Evolutionary conservation across 495 filamentous ascomycete genomes (phyloP).

Genomic region (Tuber umbilicatum): DNA sequence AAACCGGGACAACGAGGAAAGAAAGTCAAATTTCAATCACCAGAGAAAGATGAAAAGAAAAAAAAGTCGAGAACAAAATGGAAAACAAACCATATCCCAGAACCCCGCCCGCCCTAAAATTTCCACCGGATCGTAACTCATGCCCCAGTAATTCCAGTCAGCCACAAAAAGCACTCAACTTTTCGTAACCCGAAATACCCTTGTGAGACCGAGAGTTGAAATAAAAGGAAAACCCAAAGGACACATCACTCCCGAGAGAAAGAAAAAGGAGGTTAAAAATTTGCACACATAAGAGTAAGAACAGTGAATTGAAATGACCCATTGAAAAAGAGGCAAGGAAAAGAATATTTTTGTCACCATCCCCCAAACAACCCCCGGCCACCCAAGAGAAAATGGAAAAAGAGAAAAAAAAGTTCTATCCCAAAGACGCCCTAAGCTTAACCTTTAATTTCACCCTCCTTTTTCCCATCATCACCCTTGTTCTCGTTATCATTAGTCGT

Average conservation of each 20-base stretch:
- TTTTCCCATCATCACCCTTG: conserved; percentile 52
- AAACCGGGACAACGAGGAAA: not conserved
- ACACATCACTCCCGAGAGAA: conserved; percentile 1
- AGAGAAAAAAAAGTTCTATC: conserved; percentile 28
- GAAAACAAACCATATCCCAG: not conserved
- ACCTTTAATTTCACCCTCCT: conserved; percentile 28
- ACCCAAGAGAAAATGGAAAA: conserved; percentile 12
- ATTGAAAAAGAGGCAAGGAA: conserved; percentile 4
- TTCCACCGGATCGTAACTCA: not conserved
- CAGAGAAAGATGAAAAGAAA: not conserved
- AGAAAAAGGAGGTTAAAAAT: conserved; percentile 4
- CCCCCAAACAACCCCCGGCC: conserved; percentile 1
- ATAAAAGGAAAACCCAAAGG: not conserved
- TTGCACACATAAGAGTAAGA: conserved; percentile 5
- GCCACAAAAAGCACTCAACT: not conserved
- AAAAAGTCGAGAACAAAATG: not conserved
- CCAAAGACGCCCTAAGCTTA: conserved; percentile 37
- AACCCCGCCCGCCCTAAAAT: not conserved
- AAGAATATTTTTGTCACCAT: conserved; percentile 1
- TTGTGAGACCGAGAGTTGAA: not conserved
- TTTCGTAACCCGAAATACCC: not conserved
- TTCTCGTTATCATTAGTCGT: conserved; percentile 49
- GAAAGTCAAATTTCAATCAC: conserved; percentile 1
- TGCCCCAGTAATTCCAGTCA: not conserved
- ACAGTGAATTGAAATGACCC: conserved; percentile 5